Base-by-base conservation (phyloP, 169 alveolate species). In the Plasmodium malariae region DNA sequence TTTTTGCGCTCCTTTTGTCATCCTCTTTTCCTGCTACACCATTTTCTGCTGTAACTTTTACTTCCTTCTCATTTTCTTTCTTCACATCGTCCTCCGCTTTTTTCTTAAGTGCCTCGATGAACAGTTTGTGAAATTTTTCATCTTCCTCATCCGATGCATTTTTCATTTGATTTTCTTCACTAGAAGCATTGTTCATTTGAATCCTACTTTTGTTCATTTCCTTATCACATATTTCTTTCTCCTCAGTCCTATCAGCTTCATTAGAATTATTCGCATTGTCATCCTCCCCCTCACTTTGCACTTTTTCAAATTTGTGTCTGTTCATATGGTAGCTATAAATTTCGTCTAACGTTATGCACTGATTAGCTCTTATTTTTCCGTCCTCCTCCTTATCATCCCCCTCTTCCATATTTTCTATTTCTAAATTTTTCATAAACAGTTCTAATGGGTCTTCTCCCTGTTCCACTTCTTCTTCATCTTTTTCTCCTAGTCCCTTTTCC, bases 311-410 rank as follows among this genome's bases (percentile, higher is more conserved):
- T 26, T 51, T 62, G 24, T 60, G 68, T 55, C 32, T 45, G 54
- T 76, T 60, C 7, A 43, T 36, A 30, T 76, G 51, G 26, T 76
- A 76, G 3, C 63, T 76, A 24, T 76, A 60, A 26, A 76, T 76
- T 68, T 76, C 89, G 26, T 76, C 89, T 28, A 76, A 30, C 12
- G 89, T 76, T 76, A 76, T 76, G 14, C 68, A 34, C 28, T 76
- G 26, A 24, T 59, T 76, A 12, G 45, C 45, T 14, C 17, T 11
- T 48, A 62, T 34, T 36, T 62, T 37, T 21, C 62, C 76, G 28
- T 32, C 54, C 4, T 43, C 88, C 1, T 17, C 17, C 2, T 30
- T 24, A 32, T 76, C 65, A n/a, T n/a, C n/a, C 21, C 62, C 76
- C 32, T 32, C 54, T 11, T 43, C 88, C 1, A 17, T 19, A 7